These are phyloP conservation scores for Kodamaea laetipori DNA, from an alignment of 805 yeast species.

Conservation along the genomic window DNA sequence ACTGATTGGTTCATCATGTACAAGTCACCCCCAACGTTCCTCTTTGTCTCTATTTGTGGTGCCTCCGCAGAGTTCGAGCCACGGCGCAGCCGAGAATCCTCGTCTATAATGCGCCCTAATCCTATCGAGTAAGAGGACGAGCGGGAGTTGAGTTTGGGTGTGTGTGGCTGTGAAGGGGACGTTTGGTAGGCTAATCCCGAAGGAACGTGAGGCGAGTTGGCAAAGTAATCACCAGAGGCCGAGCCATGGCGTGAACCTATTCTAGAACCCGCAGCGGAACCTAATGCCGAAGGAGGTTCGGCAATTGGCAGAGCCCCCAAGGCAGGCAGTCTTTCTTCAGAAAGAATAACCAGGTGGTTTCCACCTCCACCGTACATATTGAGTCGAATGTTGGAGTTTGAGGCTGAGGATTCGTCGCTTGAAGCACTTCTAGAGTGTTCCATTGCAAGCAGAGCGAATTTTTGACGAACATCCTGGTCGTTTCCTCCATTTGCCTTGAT, in stretches of 20 bases:
- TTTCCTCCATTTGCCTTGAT: conserved; percentile 22
- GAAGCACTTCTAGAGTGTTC: conserved; percentile 29
- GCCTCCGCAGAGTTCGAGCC: conserved; percentile 34
- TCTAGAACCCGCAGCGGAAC: background rate
- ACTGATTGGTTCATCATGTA: conserved; percentile 44
- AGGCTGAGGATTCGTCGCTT: conserved; percentile 30
- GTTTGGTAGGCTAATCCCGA: conserved; percentile 9
- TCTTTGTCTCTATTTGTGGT: conserved; percentile 46
- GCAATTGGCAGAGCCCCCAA: background rate
- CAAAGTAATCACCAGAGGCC: conserved; percentile 1
- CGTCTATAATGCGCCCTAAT: conserved; percentile 15
- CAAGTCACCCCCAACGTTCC: conserved; percentile 48
- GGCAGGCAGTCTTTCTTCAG: conserved; percentile 23
- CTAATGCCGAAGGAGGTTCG: background rate
- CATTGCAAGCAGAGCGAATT: conserved; percentile 17
- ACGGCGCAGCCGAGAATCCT: conserved; percentile 12
- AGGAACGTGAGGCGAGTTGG: conserved; percentile 5
- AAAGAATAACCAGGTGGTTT: conserved; percentile 34
- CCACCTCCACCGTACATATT: conserved; percentile 10
- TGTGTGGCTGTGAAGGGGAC: conserved; percentile 7
- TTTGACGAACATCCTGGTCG: conserved; percentile 22
- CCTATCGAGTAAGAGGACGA: conserved; percentile 24
- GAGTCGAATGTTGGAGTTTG: conserved; percentile 3
- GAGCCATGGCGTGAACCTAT: conserved; percentile 1
- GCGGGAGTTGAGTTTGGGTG: conserved; percentile 13